Percentiles rank a stretch among this genome's conserved stretches.
Conservation (phyloP, 352 stramenopile species). For the Globisporangium middletonii region DNA sequence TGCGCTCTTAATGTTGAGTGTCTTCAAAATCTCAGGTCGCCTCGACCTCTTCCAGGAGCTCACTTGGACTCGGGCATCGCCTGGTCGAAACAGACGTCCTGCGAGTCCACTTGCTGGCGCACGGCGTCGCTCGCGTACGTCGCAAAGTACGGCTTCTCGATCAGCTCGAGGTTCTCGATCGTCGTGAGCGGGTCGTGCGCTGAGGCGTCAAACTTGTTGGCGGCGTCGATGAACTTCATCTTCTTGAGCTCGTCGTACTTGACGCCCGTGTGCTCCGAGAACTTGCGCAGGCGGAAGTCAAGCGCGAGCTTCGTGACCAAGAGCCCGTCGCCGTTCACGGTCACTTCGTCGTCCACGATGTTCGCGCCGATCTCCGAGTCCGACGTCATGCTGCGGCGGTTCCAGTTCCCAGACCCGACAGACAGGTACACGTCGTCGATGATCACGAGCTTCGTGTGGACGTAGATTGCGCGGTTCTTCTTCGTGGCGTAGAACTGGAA, state of each 20-base stretch:
- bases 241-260: conserved; percentile 28
- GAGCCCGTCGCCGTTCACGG: conserved; percentile 22
- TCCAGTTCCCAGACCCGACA: not conserved
- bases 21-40: too few species aligned
- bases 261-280: conserved; percentile 41
- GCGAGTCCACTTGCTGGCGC: conserved; percentile 14
- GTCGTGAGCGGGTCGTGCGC: conserved; percentile 17
- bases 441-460: conserved; percentile 35
- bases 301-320: conserved; percentile 31
- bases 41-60: not conserved
- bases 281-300: conserved; percentile 52
- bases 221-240: conserved; percentile 36
- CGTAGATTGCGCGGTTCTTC: conserved; percentile 26
- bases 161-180: conserved; percentile 22
- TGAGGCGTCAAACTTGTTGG: conserved; percentile 28
- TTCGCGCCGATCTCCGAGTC: conserved; percentile 56
- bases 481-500: conserved; percentile 35
- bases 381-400: conserved; percentile 42
- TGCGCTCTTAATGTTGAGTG: too few species aligned
- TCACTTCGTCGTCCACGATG: conserved; percentile 34
- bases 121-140: conserved; percentile 15
- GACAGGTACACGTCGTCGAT: conserved; percentile 56
- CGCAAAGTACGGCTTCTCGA: conserved; percentile 18
- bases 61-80: conserved; percentile 2
- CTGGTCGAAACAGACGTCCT: conserved; percentile 14